Base-by-base conservation (phyloP, 2,329 filamentous ascomycete species). In the Dactylonectria macrodidyma region DNA sequence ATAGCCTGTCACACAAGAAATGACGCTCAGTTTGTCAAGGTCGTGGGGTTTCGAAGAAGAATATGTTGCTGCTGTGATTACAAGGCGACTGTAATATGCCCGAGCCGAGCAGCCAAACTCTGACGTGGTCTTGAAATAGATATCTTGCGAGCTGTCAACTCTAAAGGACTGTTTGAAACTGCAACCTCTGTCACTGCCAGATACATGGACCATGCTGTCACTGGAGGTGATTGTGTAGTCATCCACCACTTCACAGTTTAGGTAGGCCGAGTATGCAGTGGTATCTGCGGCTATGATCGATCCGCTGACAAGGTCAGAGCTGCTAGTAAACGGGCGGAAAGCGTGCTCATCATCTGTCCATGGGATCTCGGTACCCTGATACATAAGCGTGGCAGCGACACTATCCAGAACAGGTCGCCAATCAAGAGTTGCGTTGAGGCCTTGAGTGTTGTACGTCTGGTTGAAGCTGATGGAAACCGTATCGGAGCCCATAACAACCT, bases 401-500 rank as follows among this genome's bases (percentile, higher is more conserved):
- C 57, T 65, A 30, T 71, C 60, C n/a, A 69, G 33, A n/a, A 69
- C 56, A 19, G 68, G 68, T 30, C 63, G 62, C 68, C 68, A 71
- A 34, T 71, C 68, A 2, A 71, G 14, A 5, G 56, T 59, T 10
- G 59, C 46, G 19, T 67, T 56, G 30, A 71, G 47, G 11, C 48
- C 62, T 10, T 64, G 22, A 11, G 16, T 26, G 5, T 62, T 50
- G 54, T 52, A 69, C 6, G 24, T 38, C 34, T 41, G 22, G 11
- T 66, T 69, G 26, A 67, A 69, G 3, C 26, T 22, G 16, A 71
- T 16, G 2, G 56, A 44, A n/a, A 69, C 19, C 2, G 59, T 1
- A 26, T 46, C 11, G 5, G 66, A 44, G 16, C 59, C 12, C 12
- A 34, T 11, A 6, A 71, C 60, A n/a, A 65, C 24, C 6, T 71